These are phyloP conservation scores for Vigna angularis DNA, from an alignment of 306 rosid species.

Conservation along the genomic window DNA sequence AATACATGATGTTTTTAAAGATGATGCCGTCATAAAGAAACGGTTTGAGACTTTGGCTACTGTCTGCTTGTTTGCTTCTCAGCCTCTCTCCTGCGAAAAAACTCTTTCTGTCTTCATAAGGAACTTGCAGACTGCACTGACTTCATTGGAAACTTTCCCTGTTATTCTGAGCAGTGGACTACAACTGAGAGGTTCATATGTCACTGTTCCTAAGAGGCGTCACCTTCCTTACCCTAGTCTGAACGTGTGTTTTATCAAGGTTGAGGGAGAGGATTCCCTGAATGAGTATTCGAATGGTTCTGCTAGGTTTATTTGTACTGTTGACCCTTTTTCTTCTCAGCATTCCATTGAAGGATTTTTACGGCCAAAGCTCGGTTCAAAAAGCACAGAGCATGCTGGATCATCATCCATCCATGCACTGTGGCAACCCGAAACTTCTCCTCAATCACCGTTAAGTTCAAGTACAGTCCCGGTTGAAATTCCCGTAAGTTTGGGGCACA, in stretches of 20 bases:
- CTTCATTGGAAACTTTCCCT: constrained; percentile 89
- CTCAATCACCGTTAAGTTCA: constrained; percentile 53
- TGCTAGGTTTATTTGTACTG: constrained; percentile 29
- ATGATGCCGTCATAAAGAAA: constrained; percentile 59
- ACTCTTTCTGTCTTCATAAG: constrained; percentile 62
- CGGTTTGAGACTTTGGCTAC: constrained; percentile 83
- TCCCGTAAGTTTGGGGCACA: constrained; percentile 41
- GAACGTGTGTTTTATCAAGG: constrained; percentile 76
- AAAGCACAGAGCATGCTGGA: constrained; percentile 38
- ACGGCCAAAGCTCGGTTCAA: constrained; percentile 69
- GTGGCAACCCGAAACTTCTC: constrained; percentile 58
- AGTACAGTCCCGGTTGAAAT: constrained; percentile 55
- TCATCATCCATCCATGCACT: constrained; percentile 48
- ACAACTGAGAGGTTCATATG: constrained; percentile 69
- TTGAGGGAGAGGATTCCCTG: constrained; percentile 68
- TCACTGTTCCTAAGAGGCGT: constrained; percentile 69
- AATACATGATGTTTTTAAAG: constrained; percentile 45
- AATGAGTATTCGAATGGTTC: constrained; percentile 39
- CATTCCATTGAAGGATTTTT: constrained; percentile 74
- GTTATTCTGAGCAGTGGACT: constrained; percentile 66
- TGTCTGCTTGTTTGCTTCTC: constrained; percentile 58
- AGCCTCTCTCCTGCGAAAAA: constrained; percentile 52
- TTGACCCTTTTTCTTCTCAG: constrained; percentile 83
- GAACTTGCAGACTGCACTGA: constrained; percentile 75
- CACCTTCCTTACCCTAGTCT: constrained; percentile 69